Evolutionary conservation across 441 rosid species (phyloP).

Genomic region (Breynia disticha): DNA sequence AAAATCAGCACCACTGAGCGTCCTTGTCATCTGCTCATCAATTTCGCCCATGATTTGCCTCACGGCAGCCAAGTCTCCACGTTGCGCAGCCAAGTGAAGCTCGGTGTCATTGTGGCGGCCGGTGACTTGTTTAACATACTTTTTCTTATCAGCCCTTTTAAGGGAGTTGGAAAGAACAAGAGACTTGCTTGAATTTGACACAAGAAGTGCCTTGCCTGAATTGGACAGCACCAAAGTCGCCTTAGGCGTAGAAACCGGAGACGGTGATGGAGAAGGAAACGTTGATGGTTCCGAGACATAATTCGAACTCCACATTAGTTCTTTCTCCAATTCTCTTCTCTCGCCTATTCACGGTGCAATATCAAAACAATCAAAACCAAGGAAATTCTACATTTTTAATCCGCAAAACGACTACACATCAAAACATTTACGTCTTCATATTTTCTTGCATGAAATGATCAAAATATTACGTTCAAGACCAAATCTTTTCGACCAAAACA

Average conservation of each 20-base stretch:
- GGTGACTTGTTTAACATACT: constrained; percentile 86
- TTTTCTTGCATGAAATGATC: too few species aligned
- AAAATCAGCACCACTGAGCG: constrained; percentile 55
- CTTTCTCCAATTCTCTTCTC: constrained; percentile 46
- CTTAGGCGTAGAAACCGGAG: constrained; percentile 37
- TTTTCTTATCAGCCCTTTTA: constrained; percentile 70
- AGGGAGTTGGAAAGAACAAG: constrained; percentile 58
- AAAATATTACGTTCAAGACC: too few species aligned
- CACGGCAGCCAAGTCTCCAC: constrained; percentile 56
- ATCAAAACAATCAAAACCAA: too few species aligned
- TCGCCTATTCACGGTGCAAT: constrained; percentile 19
- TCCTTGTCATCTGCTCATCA: constrained; percentile 59
- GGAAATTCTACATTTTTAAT: too few species aligned
- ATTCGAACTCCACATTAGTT: constrained; percentile 20
- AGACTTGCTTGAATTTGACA: constrained; percentile 56
- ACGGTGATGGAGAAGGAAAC: constrained; percentile 27
- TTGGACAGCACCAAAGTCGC: constrained; percentile 40
- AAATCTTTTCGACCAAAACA: too few species aligned
- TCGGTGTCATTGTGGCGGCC: constrained; percentile 95
- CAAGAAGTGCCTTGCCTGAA: constrained; percentile 53
- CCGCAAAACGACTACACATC: too few species aligned
- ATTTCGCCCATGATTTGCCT: constrained; percentile 60
- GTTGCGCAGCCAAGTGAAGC: constrained; percentile 77
- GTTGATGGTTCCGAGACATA: constrained; percentile 16
- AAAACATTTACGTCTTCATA: too few species aligned